phyloP scores from a whole-genome alignment of 1,284 basidiomycete genomes.

The Naganishia albida region DNA sequence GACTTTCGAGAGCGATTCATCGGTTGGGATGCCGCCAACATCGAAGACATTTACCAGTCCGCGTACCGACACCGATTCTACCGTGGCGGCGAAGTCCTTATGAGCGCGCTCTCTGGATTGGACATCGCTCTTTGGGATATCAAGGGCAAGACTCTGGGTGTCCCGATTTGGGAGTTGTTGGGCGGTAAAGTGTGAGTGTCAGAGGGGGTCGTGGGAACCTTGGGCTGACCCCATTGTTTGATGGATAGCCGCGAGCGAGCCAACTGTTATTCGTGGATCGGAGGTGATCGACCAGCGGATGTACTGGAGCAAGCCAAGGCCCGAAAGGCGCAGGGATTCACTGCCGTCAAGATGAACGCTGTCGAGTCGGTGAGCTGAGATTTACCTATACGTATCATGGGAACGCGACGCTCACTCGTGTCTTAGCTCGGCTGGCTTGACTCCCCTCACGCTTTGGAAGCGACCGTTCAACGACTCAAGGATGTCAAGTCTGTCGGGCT shows the following conservation, averaged over 20 bases:
- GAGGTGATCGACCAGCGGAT: constrained; percentile 69
- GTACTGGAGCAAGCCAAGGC: constrained; percentile 64
- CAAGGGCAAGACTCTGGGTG: constrained; percentile 73
- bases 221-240: neutral
- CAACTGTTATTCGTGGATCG: constrained; percentile 59
- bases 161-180: constrained; percentile 72
- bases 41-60: constrained; percentile 38
- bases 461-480: constrained; percentile 65
- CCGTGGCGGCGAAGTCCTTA: constrained; percentile 38
- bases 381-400: too few species aligned
- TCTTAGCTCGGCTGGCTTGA: constrained; percentile 56
- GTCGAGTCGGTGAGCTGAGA: constrained; percentile 40
- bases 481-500: constrained; percentile 65
- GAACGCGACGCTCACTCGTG: too few species aligned
- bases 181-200: constrained; percentile 64
- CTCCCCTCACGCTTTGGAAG: constrained; percentile 59
- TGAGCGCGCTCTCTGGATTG: constrained; percentile 44
- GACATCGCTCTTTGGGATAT: constrained; percentile 63
- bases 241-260: constrained; percentile 41
- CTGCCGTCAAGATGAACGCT: constrained; percentile 71
- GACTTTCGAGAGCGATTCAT: constrained; percentile 66
- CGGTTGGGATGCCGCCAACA: constrained; percentile 36
- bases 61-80: constrained; percentile 40
- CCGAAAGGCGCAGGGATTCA: constrained; percentile 71
- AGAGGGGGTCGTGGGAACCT: too few species aligned